These are phyloP conservation scores for Medicago lupulina DNA, from an alignment of 306 rosid species.

Conservation along the genomic window DNA sequence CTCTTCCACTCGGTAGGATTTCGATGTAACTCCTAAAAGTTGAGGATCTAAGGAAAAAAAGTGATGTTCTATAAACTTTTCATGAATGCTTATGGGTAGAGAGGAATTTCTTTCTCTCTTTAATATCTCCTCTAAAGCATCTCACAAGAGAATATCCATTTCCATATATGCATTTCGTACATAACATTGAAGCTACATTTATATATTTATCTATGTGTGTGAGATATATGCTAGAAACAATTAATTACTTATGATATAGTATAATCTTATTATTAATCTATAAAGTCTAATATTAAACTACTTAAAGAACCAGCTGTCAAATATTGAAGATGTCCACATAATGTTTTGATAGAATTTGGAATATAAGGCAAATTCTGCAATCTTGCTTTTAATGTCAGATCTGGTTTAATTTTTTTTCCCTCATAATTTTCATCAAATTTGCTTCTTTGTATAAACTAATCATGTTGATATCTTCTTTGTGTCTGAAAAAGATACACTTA, in stretches of 20 bases:
- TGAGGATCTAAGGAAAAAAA: background rate
- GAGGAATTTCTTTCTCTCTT: background rate
- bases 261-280: no score
- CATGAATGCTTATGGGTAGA: background rate
- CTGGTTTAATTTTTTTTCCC: constrained; percentile 24
- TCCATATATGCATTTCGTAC: background rate
- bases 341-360: constrained; percentile 2
- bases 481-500: constrained; percentile 44
- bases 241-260: no score
- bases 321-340: no score
- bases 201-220: no score
- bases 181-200: background rate
- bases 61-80: background rate
- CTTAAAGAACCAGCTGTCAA: no score
- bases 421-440: constrained; percentile 13
- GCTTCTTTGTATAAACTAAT: constrained; percentile 33
- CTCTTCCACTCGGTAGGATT: no score
- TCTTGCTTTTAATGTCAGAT: constrained; percentile 46
- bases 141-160: background rate
- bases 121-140: background rate
- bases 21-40: background rate
- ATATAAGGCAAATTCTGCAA: constrained; percentile 35
- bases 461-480: constrained; percentile 56
- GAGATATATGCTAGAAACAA: no score
- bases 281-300: no score